phyloP scores from a whole-genome alignment of 2,329 filamentous ascomycete genomes.

The Sphaerulina musiva region DNA sequence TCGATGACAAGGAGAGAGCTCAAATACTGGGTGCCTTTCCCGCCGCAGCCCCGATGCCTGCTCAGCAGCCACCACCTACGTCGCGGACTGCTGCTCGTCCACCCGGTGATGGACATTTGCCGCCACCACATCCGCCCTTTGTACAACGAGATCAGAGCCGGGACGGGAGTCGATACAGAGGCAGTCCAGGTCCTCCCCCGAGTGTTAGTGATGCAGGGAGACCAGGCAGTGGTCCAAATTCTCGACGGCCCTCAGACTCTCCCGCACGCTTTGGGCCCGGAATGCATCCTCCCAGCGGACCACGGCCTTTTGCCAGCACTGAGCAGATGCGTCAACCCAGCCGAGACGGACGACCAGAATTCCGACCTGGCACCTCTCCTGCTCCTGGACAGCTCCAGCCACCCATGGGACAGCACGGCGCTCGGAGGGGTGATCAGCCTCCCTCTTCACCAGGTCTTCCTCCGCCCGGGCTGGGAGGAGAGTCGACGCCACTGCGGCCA shows the following conservation, averaged over 20 bases:
- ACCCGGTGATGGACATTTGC: slow-evolving; percentile 14
- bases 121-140: slow-evolving; percentile 32
- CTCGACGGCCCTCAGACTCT: slow-evolving; percentile 20
- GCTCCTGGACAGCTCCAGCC: slow-evolving; percentile 14
- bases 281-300: slow-evolving; percentile 13
- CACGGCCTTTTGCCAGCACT: slow-evolving; percentile 28
- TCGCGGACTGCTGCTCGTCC: slow-evolving; percentile 1
- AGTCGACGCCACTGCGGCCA: slow-evolving; percentile 12
- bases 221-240: slow-evolving; percentile 16
- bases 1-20: slow-evolving; percentile 72
- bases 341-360: slow-evolving; percentile 23
- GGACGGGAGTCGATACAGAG: slow-evolving; percentile 27
- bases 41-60: slow-evolving; percentile 14
- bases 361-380: slow-evolving; percentile 27
- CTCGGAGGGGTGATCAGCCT: slow-evolving; percentile 3
- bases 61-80: slow-evolving; percentile 4
- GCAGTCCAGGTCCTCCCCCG: slow-evolving; percentile 29
- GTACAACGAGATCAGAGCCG: slow-evolving; percentile 28
- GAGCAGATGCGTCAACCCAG: slow-evolving; percentile 33
- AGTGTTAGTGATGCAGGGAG: slow-evolving; percentile 22
- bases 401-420: background rate
- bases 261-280: slow-evolving; percentile 18
- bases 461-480: background rate
- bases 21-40: slow-evolving; percentile 54
- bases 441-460: slow-evolving; percentile 2